phyloP scores from a whole-genome alignment of 306 rosid genomes.

The Casuarina glauca region DNA sequence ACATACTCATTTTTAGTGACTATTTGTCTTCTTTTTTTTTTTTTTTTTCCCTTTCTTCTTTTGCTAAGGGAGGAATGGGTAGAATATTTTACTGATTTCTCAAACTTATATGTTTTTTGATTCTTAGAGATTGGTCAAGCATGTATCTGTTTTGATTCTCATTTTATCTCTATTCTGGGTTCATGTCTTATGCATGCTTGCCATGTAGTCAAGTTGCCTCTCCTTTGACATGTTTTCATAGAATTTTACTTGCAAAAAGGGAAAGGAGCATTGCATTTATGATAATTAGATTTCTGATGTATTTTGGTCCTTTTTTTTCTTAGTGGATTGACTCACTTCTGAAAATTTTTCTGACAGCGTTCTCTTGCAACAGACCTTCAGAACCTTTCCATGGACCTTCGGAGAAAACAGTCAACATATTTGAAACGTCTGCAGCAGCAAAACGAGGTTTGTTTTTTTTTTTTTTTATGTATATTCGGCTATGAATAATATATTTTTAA shows the following conservation, averaged over 20 bases:
- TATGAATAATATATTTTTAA: background rate
- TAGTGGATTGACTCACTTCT: conserved; percentile 32
- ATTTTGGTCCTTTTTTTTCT: background rate
- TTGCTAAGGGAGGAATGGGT: no score
- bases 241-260: background rate
- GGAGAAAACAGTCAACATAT: conserved; percentile 70
- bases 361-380: conserved; percentile 88
- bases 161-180: background rate
- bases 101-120: conserved; percentile 7
- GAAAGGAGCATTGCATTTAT: background rate
- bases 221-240: background rate
- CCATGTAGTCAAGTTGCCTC: background rate
- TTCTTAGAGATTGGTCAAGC: background rate
- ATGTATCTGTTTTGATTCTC: conserved; percentile 12
- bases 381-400: conserved; percentile 69
- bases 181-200: background rate
- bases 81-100: background rate
- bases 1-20: background rate
- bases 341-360: conserved; percentile 53
- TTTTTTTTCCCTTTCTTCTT: no score
- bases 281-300: background rate
- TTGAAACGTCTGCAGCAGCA: conserved; percentile 72
- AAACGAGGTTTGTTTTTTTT: conserved; percentile 48
- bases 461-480: background rate
- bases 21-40: no score